Conservation (phyloP, 2,329 filamentous ascomycete genomes). For the Fusarium sp. region DNA sequence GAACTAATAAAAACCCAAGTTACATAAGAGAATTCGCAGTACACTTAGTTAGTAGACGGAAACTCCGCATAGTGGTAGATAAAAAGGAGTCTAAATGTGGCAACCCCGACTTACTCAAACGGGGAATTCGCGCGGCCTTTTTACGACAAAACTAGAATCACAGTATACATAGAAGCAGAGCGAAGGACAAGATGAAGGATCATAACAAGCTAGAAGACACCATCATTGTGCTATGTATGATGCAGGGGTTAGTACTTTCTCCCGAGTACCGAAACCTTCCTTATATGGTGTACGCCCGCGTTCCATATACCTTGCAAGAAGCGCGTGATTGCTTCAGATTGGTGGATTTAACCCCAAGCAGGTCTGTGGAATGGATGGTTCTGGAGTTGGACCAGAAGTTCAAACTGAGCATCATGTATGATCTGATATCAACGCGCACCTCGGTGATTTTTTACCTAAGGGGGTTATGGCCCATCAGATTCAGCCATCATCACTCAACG, state of each 20-base stretch:
- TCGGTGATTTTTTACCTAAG: not conserved
- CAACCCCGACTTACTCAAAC: not conserved
- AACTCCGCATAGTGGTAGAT: not conserved
- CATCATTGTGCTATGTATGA: not conserved
- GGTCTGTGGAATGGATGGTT: not conserved
- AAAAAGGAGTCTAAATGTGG: not conserved
- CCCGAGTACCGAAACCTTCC: slow-evolving; percentile 3
- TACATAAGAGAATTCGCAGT: slow-evolving; percentile 1
- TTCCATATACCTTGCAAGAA: slow-evolving; percentile 20
- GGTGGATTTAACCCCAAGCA: slow-evolving; percentile 10
- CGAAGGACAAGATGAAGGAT: not conserved
- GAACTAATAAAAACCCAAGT: not conserved
- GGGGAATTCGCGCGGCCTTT: not conserved
- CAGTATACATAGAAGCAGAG: not conserved
- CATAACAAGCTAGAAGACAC: not conserved
- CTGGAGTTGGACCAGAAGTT: not conserved
- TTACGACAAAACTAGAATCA: not conserved
- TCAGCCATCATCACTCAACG: too few relatives aligned
- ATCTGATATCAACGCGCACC: slow-evolving; percentile 1
- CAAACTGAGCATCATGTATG: not conserved
- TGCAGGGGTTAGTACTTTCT: not conserved
- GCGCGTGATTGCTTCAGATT: slow-evolving; percentile 16
- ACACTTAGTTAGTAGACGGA: not conserved
- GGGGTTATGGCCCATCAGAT: not conserved
- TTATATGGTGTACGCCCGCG: slow-evolving; percentile 1